phyloP scores from a whole-genome alignment of 139 green algal species.

The Micractinium conductrix region DNA sequence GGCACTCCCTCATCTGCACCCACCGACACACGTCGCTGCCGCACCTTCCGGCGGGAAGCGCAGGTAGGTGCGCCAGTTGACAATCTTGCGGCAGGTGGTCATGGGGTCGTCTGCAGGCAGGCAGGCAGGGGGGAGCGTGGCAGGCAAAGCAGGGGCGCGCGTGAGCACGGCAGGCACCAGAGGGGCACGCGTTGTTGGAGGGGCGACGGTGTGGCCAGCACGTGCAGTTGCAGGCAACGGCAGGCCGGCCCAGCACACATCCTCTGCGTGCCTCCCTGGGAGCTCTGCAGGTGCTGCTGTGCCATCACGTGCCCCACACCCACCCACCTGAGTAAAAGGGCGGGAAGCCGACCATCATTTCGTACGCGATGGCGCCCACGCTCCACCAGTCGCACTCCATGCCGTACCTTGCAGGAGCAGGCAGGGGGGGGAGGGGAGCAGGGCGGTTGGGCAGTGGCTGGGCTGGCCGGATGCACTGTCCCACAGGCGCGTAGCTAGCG shows the following conservation, averaged over 20 bases:
- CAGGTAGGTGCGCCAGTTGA: constrained; percentile 95
- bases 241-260: no score
- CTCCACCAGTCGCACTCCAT: constrained; percentile 99
- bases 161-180: no score
- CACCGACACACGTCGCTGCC: no score
- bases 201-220: neutral
- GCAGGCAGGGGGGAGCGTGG: neutral
- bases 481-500: no score
- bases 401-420: constrained; percentile 73
- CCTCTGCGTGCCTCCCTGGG: no score
- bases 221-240: no score
- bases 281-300: no score
- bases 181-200: neutral
- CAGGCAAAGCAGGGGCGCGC: no score
- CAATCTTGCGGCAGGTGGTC: constrained; percentile 92
- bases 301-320: no score
- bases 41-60: constrained; percentile 89
- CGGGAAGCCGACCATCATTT: constrained; percentile 98
- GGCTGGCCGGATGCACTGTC: no score
- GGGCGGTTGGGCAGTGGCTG: no score
- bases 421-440: neutral
- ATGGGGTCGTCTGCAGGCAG: constrained; percentile 85
- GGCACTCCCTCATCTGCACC: no score
- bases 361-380: constrained; percentile 96
- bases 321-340: constrained; percentile 89